phyloP scores from a whole-genome alignment of 345 rosid species.

The Bruguiera sexangula region DNA sequence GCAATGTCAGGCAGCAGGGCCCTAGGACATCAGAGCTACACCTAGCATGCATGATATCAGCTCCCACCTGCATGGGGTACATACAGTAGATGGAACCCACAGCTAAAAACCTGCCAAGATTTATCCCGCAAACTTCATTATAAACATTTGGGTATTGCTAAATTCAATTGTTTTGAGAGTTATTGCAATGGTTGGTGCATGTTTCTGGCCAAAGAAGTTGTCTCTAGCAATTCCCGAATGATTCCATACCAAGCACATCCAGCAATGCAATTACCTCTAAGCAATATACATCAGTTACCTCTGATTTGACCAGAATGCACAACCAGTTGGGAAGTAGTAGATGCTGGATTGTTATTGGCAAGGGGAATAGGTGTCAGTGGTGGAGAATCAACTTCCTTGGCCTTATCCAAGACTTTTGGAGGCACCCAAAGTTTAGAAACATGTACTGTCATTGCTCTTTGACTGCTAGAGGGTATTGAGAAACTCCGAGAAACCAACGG shows the following conservation, averaged over 20 bases:
- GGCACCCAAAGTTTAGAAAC: slow-evolving; percentile 43
- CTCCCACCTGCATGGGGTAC: slow-evolving; percentile 39
- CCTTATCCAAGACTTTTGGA: slow-evolving; percentile 34
- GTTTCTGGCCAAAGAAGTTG: no score
- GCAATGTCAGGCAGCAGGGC: background rate
- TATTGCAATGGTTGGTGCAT: no score
- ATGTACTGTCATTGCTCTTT: slow-evolving; percentile 55
- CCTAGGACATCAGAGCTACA: slow-evolving; percentile 2
- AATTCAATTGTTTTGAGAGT: no score
- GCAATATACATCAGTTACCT: slow-evolving; percentile 43
- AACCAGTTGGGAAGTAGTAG: slow-evolving; percentile 33
- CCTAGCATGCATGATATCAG: slow-evolving; percentile 14
- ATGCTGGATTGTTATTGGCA: slow-evolving; percentile 34
- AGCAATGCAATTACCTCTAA: no score
- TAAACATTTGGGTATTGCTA: no score
- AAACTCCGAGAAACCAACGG: slow-evolving; percentile 73
- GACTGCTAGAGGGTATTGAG: slow-evolving; percentile 81
- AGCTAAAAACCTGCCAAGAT: background rate
- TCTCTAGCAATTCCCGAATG: no score
- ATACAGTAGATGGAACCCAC: background rate
- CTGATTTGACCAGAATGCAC: slow-evolving; percentile 58
- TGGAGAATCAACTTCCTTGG: slow-evolving; percentile 56
- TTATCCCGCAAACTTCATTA: background rate
- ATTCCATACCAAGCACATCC: no score
- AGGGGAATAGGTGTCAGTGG: slow-evolving; percentile 76